Percentiles rank a stretch among this genome's conserved stretches.
These are phyloP conservation scores for Castanospermum australe DNA, from an alignment of 306 rosid genomes.

Conservation along the genomic window DNA sequence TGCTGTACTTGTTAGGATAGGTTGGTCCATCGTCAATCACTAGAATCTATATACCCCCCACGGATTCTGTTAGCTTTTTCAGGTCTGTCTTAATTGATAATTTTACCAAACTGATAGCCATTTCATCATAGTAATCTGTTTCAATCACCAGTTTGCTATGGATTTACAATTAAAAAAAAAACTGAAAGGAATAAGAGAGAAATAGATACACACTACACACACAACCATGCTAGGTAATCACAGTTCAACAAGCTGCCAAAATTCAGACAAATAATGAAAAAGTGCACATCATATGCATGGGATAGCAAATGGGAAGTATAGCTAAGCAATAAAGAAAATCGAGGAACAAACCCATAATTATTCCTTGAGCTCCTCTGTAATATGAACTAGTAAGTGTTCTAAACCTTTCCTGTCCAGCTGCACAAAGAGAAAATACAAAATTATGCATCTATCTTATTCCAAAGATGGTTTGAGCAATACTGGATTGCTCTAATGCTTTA, in stretches of 20 bases:
- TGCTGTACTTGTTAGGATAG: too few relatives aligned
- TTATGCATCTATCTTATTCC: neutral
- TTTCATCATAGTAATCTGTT: too few relatives aligned
- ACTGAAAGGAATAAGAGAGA: too few relatives aligned
- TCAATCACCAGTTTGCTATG: too few relatives aligned
- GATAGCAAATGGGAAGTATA: neutral
- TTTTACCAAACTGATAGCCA: too few relatives aligned
- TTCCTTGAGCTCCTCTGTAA: constrained; percentile 73
- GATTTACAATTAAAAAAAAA: too few relatives aligned
- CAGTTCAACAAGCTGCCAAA: neutral
- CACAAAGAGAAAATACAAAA: neutral
- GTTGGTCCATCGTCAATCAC: too few relatives aligned
- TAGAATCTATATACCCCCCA: too few relatives aligned
- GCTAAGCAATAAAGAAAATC: neutral
- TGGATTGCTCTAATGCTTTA: neutral
- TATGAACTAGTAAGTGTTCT: constrained; percentile 68
- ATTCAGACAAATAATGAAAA: neutral
- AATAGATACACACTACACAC: too few relatives aligned
- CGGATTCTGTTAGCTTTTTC: too few relatives aligned
- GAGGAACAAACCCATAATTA: constrained; percentile 53
- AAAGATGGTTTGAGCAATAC: neutral
- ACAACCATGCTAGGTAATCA: too few relatives aligned
- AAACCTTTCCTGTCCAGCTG: constrained; percentile 77
- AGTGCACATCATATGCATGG: neutral
- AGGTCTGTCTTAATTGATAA: too few relatives aligned